Conservation (phyloP, 768 basidiomycete genomes). For the Pleurotus salmoneostramineus region DNA sequence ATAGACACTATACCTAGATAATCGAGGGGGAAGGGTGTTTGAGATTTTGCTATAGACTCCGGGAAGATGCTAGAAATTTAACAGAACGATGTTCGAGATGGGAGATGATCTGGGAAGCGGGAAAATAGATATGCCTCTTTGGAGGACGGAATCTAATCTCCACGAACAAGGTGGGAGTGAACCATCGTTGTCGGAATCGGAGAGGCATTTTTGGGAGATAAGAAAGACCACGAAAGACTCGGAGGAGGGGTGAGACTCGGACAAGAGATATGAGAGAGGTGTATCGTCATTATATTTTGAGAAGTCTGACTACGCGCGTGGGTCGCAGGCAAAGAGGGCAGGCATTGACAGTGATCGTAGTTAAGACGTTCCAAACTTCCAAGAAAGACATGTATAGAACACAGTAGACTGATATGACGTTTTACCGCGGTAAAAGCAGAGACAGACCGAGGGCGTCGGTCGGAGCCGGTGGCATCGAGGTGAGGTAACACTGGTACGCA, state of each 20-base stretch:
- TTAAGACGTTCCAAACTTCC: not conserved
- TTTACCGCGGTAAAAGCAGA: constrained; percentile 4
- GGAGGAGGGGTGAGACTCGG: not conserved
- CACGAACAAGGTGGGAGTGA: not conserved
- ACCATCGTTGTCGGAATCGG: not conserved
- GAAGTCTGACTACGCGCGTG: not conserved
- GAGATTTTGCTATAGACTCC: not conserved
- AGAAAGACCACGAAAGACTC: no score
- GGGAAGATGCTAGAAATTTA: not conserved
- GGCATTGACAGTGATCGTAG: not conserved
- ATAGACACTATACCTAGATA: not conserved
- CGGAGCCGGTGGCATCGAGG: not conserved
- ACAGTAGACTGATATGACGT: not conserved
- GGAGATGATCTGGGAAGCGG: no score
- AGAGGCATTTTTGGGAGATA: no score
- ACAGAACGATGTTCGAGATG: not conserved
- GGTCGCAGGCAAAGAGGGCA: not conserved
- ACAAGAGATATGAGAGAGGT: not conserved
- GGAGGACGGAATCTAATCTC: not conserved
- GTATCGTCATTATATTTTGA: not conserved
- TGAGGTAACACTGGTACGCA: not conserved
- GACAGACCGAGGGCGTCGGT: constrained; percentile 3
- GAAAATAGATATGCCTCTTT: no score
- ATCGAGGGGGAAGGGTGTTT: not conserved
- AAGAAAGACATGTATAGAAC: not conserved